A percentile compares a stretch with the other conserved stretches of the same genome.
phyloP scores from a whole-genome alignment of 768 basidiomycete genomes.

The Austroboletus eburneus region DNA sequence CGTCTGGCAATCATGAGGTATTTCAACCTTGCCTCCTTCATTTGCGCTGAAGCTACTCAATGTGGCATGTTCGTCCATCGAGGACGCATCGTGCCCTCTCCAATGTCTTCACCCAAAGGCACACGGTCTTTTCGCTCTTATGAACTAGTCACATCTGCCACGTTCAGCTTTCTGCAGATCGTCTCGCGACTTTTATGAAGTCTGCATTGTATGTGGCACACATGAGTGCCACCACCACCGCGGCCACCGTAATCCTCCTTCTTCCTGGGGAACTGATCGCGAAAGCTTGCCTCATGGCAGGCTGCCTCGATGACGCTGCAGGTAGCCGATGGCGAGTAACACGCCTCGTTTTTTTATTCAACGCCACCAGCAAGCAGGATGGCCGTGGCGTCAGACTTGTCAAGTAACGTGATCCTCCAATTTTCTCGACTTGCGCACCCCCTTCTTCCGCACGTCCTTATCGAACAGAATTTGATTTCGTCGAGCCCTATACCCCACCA shows the following conservation, averaged over 20 bases:
- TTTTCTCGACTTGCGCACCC: conserved; percentile 25
- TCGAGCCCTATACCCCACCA: conserved; percentile 47
- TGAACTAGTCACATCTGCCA: background rate
- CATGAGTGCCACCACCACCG: conserved; percentile 6
- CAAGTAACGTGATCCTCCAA: conserved; percentile 38
- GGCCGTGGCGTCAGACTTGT: conserved; percentile 12
- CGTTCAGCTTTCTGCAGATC: conserved; percentile 7
- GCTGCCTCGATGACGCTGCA: conserved; percentile 16
- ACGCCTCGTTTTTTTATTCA: conserved; percentile 3
- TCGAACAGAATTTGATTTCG: conserved; percentile 15
- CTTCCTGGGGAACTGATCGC: conserved; percentile 3
- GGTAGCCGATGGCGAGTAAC: conserved; percentile 6
- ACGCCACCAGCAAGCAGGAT: background rate
- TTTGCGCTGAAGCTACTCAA: background rate
- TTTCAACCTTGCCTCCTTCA: background rate
- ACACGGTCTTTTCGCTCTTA: conserved; percentile 1
- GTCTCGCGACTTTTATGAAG: conserved; percentile 10
- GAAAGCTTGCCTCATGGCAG: conserved; percentile 13
- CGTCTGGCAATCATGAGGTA: background rate
- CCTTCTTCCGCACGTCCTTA: conserved; percentile 7
- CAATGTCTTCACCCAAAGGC: conserved; percentile 5
- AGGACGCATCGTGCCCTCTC: background rate
- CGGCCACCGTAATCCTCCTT: conserved; percentile 3
- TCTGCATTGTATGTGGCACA: conserved; percentile 3
- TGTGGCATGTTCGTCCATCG: background rate